Percentiles rank a stretch among this genome's conserved stretches.
These are phyloP conservation scores for Effrenium voratum DNA, from an alignment of 73 alveolate species.

Conservation along the genomic window DNA sequence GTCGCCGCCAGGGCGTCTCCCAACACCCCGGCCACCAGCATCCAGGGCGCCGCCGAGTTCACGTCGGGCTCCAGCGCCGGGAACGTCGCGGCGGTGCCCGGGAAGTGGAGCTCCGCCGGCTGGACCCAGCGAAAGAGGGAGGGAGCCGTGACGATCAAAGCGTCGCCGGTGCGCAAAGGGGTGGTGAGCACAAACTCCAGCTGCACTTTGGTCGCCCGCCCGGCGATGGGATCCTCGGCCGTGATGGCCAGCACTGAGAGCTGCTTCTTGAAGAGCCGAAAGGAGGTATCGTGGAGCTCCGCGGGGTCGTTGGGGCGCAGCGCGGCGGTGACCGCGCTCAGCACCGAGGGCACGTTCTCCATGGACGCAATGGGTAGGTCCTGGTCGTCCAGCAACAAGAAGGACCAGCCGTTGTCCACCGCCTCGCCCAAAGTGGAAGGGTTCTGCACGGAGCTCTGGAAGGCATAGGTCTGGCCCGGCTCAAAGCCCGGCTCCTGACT, in stretches of 20 bases:
- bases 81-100: not conserved
- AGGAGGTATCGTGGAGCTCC: constrained; percentile 25
- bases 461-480: constrained; percentile 44
- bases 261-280: constrained; percentile 26
- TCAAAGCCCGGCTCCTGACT: not conserved
- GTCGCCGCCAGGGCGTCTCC: constrained; percentile 42
- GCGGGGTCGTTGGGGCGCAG: constrained; percentile 24
- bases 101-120: constrained; percentile 44
- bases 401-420: not conserved
- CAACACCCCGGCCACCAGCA: not conserved
- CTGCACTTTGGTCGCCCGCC: constrained; percentile 20
- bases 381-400: not conserved
- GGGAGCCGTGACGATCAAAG: constrained; percentile 48
- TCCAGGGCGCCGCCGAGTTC: constrained; percentile 18
- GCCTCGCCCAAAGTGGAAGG: not conserved
- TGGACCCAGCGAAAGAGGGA: constrained; percentile 26
- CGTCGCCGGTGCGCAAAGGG: constrained; percentile 42
- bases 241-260: constrained; percentile 31
- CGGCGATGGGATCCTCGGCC: constrained; percentile 30
- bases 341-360: constrained; percentile 40
- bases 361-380: constrained; percentile 30
- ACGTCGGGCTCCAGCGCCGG: not conserved
- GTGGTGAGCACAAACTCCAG: constrained; percentile 30
- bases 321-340: constrained; percentile 46
- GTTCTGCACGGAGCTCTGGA: constrained; percentile 46